phyloP scores from a whole-genome alignment of 208 protist species.

The Acanthamoeba triangularis region DNA sequence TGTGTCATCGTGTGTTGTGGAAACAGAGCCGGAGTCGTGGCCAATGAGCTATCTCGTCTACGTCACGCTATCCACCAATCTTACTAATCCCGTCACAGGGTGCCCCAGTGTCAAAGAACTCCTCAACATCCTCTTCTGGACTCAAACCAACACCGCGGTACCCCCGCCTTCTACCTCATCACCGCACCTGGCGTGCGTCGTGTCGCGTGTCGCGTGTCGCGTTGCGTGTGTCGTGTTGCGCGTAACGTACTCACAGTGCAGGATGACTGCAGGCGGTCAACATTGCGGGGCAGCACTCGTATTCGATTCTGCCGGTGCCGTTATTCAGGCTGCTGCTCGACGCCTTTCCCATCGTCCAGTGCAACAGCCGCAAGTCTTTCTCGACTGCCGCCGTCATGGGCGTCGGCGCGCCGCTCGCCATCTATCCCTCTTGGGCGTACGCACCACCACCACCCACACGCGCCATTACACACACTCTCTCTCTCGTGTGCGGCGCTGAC shows the following conservation, averaged over 20 bases:
- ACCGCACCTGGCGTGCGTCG: background rate
- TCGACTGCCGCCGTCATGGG: constrained; percentile 14
- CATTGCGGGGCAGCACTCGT: background rate
- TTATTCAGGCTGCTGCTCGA: background rate
- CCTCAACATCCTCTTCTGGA: constrained; percentile 19
- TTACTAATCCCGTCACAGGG: background rate
- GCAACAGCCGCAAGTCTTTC: background rate
- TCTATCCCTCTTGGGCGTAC: constrained; percentile 43
- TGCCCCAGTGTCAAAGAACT: constrained; percentile 23
- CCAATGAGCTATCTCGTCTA: constrained; percentile 43
- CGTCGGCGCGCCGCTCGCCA: background rate
- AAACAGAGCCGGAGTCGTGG: background rate
- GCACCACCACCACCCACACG: background rate
- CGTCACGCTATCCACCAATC: background rate
- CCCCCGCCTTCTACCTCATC: background rate
- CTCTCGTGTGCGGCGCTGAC: background rate
- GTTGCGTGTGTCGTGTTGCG: too few relatives aligned
- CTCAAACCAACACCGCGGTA: background rate
- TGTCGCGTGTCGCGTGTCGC: too few relatives aligned
- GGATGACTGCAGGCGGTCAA: background rate
- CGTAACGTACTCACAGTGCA: too few relatives aligned
- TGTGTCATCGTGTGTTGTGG: background rate
- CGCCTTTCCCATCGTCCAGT: background rate
- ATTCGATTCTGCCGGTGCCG: background rate
- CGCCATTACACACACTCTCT: background rate